Percentiles rank a stretch among this genome's conserved stretches.
These are phyloP conservation scores for Mangifera indica DNA, from an alignment of 345 rosid genomes.

Conservation along the genomic window DNA sequence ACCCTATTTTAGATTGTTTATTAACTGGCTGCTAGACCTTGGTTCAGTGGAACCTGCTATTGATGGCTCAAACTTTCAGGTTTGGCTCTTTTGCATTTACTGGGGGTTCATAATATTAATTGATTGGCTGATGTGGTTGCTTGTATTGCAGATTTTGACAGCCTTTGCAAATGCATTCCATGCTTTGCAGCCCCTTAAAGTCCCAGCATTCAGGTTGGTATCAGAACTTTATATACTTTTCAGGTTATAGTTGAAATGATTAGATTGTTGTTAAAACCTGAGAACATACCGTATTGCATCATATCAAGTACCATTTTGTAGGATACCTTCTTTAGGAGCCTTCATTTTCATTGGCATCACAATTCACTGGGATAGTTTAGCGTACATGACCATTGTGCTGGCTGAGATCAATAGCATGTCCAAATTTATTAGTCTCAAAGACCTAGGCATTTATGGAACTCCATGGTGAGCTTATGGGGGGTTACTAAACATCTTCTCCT, in stretches of 20 bases:
- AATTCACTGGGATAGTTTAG: not conserved
- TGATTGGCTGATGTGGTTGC: not conserved
- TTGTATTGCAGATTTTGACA: conserved; percentile 28
- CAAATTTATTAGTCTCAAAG: not conserved
- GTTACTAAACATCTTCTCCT: not conserved
- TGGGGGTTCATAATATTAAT: not conserved
- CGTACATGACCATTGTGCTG: not conserved
- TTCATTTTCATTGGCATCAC: not conserved
- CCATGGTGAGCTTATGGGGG: not conserved
- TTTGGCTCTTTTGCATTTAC: not conserved
- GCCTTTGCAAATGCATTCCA: conserved; percentile 21
- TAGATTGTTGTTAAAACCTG: too few relatives aligned
- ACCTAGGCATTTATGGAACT: not conserved
- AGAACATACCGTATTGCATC: not conserved
- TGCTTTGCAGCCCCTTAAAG: conserved; percentile 35
- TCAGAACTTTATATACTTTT: not conserved
- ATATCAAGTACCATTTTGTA: not conserved
- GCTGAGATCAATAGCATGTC: not conserved
- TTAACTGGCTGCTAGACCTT: conserved; percentile 38
- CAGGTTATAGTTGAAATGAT: too few relatives aligned
- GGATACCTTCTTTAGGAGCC: not conserved
- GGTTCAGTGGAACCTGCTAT: conserved; percentile 26
- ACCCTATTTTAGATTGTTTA: conserved; percentile 38
- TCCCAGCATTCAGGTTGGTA: conserved; percentile 41
- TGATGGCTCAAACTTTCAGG: conserved; percentile 32